These are phyloP conservation scores for Dryadomyces quercus-mongolicae DNA, from an alignment of 2,329 filamentous ascomycete species.

Conservation along the genomic window DNA sequence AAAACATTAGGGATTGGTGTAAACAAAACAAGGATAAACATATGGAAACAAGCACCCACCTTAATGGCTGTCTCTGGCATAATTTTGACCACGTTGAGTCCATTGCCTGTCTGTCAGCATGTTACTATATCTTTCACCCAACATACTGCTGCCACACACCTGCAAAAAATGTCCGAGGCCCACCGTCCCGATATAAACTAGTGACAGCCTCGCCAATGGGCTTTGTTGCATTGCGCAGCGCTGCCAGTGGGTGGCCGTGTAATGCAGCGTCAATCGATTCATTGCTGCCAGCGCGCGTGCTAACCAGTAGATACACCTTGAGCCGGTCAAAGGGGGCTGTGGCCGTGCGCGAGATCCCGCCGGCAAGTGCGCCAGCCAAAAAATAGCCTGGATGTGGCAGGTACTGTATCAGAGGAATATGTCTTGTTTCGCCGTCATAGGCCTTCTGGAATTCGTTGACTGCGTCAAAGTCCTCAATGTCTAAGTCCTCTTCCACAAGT, in stretches of 20 bases:
- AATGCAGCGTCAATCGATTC: constrained; percentile 55
- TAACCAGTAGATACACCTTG: constrained; percentile 94
- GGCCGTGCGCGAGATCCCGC: constrained; percentile 86
- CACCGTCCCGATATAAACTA: constrained; percentile 76
- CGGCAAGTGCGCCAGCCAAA: constrained; percentile 85
- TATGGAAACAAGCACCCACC: constrained; percentile 17
- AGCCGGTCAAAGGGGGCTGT: constrained; percentile 93
- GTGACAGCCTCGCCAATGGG: constrained; percentile 63
- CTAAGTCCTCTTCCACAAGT: not conserved
- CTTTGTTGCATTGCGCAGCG: constrained; percentile 50
- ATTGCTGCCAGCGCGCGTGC: constrained; percentile 52
- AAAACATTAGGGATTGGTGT: not conserved
- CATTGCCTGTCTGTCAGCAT: constrained; percentile 56
- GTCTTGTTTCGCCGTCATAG: not conserved
- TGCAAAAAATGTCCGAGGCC: constrained; percentile 81
- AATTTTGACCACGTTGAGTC: constrained; percentile 91
- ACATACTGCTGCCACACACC: constrained; percentile 40
- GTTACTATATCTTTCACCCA: not conserved
- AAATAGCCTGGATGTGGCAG: constrained; percentile 94
- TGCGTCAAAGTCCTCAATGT: not conserved
- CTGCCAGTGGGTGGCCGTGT: constrained; percentile 53
- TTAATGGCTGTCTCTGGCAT: constrained; percentile 99
- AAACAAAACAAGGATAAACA: not conserved
- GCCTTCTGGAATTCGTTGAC: constrained; percentile 7
- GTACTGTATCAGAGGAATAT: constrained; percentile 44